Evolutionary conservation across 192 early-diverging fungal genomes (phyloP), one percentile per base, ranked within the genome.

Genomic region (Backusella westeae): DNA sequence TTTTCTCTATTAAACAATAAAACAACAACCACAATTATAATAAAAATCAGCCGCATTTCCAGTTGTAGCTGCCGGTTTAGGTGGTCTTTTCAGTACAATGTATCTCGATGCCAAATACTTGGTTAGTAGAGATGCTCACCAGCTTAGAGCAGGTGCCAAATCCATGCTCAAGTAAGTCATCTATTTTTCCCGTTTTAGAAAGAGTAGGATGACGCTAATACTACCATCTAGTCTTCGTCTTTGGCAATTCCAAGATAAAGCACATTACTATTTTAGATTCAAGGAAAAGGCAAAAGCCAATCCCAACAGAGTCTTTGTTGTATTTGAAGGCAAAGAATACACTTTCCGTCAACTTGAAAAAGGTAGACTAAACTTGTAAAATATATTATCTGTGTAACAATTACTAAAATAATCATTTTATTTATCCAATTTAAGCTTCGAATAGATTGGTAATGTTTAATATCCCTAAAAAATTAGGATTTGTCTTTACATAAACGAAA

Each of bases 281-380:
- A 80, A 85, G 56, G 84, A 85, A 23, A 72, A 66, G 23, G 84
- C 76, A 63, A 77, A 81, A 34, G 80, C 75, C 12, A 59, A 81
- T 49, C 87, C 87, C 14, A 71, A 81, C n/a, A 72, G 69, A 21
- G 82, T 82, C n/a, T 82, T 79, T n/a, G 21, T 88, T 10, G 73
- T 86, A 23, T 88, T 88, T 78, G 83, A 88, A 35, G 85, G 82
- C 35, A 79, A 81, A 66, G 75, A 77, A 6, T 88, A 85, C 38
- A 88, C 87, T 6, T 88, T 77, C 71, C 77, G 73, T 39, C 80
- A 88, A 8, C 71, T 85, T 63, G 84, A 88, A 49, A 77, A 82
- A 78, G 82, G 85, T 86, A 49, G 7, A 49, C 19, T 19, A 17
- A 19, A 49, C 46, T 49, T 52, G 15, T 49, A 6, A 39, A 38